Evolutionary conservation across 1,139 yeast species (phyloP), one percentile per base, ranked within the genome.

Genomic region (Geotrichum citri-aurantii): DNA sequence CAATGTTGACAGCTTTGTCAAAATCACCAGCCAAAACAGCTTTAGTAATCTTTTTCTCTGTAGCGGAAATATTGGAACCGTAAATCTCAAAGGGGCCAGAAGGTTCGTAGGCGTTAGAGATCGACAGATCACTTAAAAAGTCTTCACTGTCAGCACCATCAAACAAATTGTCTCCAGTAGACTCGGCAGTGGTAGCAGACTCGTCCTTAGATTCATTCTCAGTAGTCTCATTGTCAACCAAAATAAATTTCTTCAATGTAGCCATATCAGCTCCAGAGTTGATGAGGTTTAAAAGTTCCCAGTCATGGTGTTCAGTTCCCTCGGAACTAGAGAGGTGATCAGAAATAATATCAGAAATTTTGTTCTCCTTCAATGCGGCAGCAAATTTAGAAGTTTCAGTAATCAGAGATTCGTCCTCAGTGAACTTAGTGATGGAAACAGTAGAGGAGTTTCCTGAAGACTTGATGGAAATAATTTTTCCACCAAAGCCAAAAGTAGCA

Each of bases 401-500:
- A 46, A 66, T 68, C 47, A 72, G 61, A 4, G 68, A 62, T 48
- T 67, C 68, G 49, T 79, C 81, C 21, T 77, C 74, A 19, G 75
- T 73, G 59, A 83, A 79, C 64, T 81, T 83, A 42, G 78, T 71
- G 59, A 90, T 78, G 17, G 73, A 70, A 19, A 90, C 78, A 14
- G 76, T 69, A 4, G 62, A 61, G 37, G 78, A 72, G 48, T 79
- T 79, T 26, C 65, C 67, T 44, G 74, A 74, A 42, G 77, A 76
- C 50, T 73, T 71, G 33, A 89, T 83, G 10, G 79, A 72, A 7
- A 88, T 95, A 53, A 93, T 73, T 73, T 88, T 90, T 50, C 97
- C 96, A 59, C 99, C 99, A 75, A 91, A 93, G 0, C 97, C 99
- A 77, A 95, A 95, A 4, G 84, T 78, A 10, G 86, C 97, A 53